Evolutionary conservation across 495 filamentous ascomycete species (phyloP), one percentile per base, ranked within the genome.

Genomic region (Aspergillus egyptiacus): DNA sequence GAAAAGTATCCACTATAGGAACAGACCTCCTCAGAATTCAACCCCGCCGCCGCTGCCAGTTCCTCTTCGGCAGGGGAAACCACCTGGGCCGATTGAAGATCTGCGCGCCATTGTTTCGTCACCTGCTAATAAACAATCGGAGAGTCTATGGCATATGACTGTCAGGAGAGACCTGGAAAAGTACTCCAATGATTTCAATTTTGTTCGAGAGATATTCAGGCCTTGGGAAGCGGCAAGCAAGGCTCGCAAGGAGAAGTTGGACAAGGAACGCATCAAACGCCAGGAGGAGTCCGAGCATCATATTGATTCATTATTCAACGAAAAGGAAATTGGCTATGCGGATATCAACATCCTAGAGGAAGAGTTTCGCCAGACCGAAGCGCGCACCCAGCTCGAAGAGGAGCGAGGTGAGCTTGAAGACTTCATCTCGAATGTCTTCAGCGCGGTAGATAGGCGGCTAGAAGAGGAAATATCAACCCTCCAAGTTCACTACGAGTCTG

Each of bases 331-430:
- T 48, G 75, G 75, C 1, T 82, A 83, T 60, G 78, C 74, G 17
- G 80, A 83, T 51, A 82, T 83, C 46, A 71, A 73, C 33, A 67
- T 68, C 15, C 65, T 82, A n/a, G 79, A 82, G 53, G 73, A 78
- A 46, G 76, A 81, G 24, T 82, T 81, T 54, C 75, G 79, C 28
- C 72, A 73, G 48, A 66, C 62, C 6, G 80, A 83, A 58, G 71
- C 72, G 32, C 69, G 70, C 7, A 60, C 62, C 18, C 78, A 80
- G 54, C 65, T 77, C 19, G 70, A 75, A 17, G 80, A 83, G 54
- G 76, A 80, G 54, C 65, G 75, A 19, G 58, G 60, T 5, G 80
- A 83, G 60, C 73, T 80, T 25, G 67, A 79, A 14, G 62, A 62
- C 25, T 83, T 77, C 49, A 67, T 76, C 19, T 55, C 59, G 0